phyloP scores from a whole-genome alignment of 192 early-diverging fungal species.

The Podila epicladia region DNA sequence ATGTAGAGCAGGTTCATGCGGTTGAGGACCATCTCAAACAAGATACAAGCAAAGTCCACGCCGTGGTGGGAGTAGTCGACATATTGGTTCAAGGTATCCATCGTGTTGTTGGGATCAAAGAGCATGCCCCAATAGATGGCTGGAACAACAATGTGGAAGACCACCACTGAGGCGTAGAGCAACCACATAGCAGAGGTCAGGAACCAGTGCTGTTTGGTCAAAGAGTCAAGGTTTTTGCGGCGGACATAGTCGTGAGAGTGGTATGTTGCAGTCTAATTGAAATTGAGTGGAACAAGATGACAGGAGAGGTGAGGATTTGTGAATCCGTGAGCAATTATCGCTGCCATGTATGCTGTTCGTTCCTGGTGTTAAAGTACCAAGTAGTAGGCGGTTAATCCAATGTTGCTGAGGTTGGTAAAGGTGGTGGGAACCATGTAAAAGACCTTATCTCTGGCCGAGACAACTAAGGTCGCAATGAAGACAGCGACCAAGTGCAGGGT shows the following conservation, averaged over 20 bases:
- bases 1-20: constrained; percentile 40
- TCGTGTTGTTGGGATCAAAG: constrained; percentile 49
- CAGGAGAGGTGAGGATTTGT: neutral
- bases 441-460: constrained; percentile 40
- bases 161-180: constrained; percentile 35
- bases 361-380: constrained; percentile 15
- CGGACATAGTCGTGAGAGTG: constrained; percentile 19
- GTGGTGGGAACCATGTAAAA: constrained; percentile 52
- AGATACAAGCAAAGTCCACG: constrained; percentile 27
- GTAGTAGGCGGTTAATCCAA: constrained; percentile 45
- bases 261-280: constrained; percentile 35
- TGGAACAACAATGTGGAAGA: constrained; percentile 46
- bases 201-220: constrained; percentile 46
- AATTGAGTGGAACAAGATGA: neutral
- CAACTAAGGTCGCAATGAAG: constrained; percentile 43
- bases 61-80: constrained; percentile 46
- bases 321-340: neutral
- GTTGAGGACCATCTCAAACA: constrained; percentile 40
- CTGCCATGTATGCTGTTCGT: neutral
- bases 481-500: constrained; percentile 29
- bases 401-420: constrained; percentile 49
- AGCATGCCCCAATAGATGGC: constrained; percentile 49
- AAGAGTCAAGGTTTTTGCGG: constrained; percentile 2
- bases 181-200: constrained; percentile 34
- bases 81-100: constrained; percentile 44